A percentile compares a stretch with the other conserved stretches of the same genome.
phyloP scores from a whole-genome alignment of 441 rosid genomes.

The Erodium texanum region DNA sequence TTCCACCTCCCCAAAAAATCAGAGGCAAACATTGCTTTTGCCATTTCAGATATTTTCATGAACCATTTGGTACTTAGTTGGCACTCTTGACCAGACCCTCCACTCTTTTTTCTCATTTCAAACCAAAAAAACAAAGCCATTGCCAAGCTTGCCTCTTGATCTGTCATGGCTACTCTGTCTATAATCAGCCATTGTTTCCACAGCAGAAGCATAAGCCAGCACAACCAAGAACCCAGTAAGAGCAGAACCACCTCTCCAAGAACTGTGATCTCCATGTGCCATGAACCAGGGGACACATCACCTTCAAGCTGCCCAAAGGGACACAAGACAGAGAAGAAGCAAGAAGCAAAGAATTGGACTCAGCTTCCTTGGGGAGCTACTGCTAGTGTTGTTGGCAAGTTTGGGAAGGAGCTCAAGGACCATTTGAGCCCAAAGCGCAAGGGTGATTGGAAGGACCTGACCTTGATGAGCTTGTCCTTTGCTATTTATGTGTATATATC shows the following conservation, averaged over 20 bases:
- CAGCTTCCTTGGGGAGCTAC: constrained; percentile 16
- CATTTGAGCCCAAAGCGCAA: constrained; percentile 45
- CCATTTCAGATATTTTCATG: constrained; percentile 25
- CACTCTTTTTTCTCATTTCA: too few relatives aligned
- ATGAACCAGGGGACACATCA: constrained; percentile 24
- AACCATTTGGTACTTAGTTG: not conserved
- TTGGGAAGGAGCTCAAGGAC: constrained; percentile 33
- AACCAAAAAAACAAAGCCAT: not conserved
- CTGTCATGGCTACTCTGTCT: constrained; percentile 48
- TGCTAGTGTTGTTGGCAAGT: constrained; percentile 16
- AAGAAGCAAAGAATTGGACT: constrained; percentile 11
- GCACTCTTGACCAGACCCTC: not conserved
- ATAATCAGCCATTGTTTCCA: constrained; percentile 21
- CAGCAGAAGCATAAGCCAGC: constrained; percentile 9
- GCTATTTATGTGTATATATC: constrained; percentile 78
- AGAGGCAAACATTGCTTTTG: constrained; percentile 16
- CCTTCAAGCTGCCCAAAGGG: constrained; percentile 19
- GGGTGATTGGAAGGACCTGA: constrained; percentile 73
- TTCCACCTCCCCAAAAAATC: constrained; percentile 15
- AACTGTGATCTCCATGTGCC: constrained; percentile 19
- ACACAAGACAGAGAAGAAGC: constrained; percentile 15
- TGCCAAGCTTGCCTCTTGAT: not conserved
- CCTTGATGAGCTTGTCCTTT: constrained; percentile 67
- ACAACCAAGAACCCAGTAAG: constrained; percentile 17
- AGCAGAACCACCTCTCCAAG: not conserved